Base-by-base conservation (phyloP, 495 filamentous ascomycete species). In the Tuber aestivum region DNA sequence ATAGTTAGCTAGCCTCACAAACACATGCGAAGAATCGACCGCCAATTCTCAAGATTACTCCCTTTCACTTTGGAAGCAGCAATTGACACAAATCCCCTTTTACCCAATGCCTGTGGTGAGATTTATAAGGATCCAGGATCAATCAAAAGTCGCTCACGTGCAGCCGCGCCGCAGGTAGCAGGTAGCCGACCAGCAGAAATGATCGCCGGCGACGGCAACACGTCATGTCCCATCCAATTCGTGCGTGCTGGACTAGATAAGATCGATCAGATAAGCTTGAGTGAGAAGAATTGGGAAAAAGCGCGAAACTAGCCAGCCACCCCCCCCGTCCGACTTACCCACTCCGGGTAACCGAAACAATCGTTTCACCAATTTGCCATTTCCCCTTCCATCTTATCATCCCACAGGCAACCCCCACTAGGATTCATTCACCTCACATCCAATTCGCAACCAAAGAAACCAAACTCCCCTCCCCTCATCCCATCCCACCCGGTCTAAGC, bases 301-400 rank as follows among this genome's bases (percentile, higher is more conserved):
- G n/a, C n/a, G n/a, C n/a, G n/a, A n/a, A n/a, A n/a, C n/a, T n/a
- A n/a, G 7, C 56, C 56, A 65, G 32, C 12, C 50, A 9, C 10
- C n/a, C 56, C 50, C 56, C 50, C 56, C 56, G 32, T 65, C 56
- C 27, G 27, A 65, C n/a, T 65, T 65, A 65, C 27, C 27, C 32
- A 2, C 56, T 65, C 56, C 56, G 56, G 56, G 56, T 65, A 65
- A 65, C 56, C 56, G 56, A 78, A 75, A 79, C 76, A 70, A 72
- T 72, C 65, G 65, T 69, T 74, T 50, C 75, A 42, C 74, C 76
- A 74, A 78, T 76, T 70, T 61, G 72, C 37, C 78, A 75, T 79
- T 75, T 76, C 75, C 76, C 78, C 70, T 77, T 79, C 78, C 72
- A 79, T 75, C 78, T 72, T 72, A 68, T 76, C 72, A 75, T 41